Evolutionary conservation across 1,139 yeast species (phyloP).

Genomic region (Meyerozyma carpophila): DNA sequence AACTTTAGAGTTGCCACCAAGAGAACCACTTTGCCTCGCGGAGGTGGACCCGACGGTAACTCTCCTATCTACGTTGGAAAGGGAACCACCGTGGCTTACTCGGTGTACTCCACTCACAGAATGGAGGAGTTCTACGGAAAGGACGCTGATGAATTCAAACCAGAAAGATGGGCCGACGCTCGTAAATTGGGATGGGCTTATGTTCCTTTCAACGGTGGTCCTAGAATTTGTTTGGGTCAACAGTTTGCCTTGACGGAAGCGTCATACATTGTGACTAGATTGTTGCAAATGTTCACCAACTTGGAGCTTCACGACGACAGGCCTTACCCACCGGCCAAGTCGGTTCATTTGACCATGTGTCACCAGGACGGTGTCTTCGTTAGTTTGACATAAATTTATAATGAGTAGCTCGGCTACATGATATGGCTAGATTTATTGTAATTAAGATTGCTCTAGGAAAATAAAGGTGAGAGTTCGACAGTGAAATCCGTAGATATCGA

Average conservation of each 20-base stretch:
- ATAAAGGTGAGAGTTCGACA: no score
- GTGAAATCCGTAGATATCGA: no score
- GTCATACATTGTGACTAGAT: conserved; percentile 25
- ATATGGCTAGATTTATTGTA: neutral
- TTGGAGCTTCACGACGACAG: conserved; percentile 18
- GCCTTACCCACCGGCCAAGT: conserved; percentile 28
- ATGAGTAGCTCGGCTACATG: neutral
- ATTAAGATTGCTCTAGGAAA: no score
- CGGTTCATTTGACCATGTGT: conserved; percentile 32
- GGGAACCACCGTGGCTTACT: conserved; percentile 18
- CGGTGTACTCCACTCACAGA: conserved; percentile 18
- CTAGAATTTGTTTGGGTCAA: conserved; percentile 56
- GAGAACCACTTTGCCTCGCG: conserved; percentile 21
- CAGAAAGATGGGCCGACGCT: conserved; percentile 49
- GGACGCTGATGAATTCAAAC: conserved; percentile 43
- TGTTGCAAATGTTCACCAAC: conserved; percentile 28
- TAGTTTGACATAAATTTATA: neutral
- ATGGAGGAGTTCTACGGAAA: conserved; percentile 23
- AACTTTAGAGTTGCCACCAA: conserved; percentile 20
- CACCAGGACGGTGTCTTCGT: conserved; percentile 24
- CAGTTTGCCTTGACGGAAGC: conserved; percentile 48
- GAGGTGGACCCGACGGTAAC: conserved; percentile 17
- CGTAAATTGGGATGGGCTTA: conserved; percentile 45
- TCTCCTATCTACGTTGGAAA: conserved; percentile 17
- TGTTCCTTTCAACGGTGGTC: conserved; percentile 57